Conservation (phyloP, 805 yeast species). For the Kodamaea kaohsiungensis region DNA sequence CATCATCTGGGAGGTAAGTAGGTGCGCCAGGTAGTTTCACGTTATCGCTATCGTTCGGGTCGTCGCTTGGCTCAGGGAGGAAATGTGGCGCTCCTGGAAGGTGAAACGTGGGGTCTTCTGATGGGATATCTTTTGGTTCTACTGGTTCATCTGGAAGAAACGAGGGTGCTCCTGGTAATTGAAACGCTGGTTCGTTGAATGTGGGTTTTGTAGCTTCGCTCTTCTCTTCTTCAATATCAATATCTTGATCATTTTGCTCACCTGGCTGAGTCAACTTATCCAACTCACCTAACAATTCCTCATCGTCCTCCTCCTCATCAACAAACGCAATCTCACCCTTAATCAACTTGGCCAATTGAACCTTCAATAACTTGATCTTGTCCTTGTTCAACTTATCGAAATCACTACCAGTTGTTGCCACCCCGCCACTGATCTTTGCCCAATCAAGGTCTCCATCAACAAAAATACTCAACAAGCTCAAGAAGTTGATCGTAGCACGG, state of each 20-base stretch:
- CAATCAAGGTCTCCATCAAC: slow-evolving; percentile 31
- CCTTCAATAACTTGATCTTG: slow-evolving; percentile 38
- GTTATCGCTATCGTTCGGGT: slow-evolving; percentile 31
- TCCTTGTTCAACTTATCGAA: slow-evolving; percentile 31
- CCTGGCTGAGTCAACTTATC: slow-evolving; percentile 10
- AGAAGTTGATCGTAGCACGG: slow-evolving; percentile 37
- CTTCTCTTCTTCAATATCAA: neutral
- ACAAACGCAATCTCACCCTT: slow-evolving; percentile 35
- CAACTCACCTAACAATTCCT: slow-evolving; percentile 29
- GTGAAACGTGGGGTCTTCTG: neutral
- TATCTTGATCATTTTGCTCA: neutral
- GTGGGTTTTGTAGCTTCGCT: neutral
- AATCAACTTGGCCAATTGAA: slow-evolving; percentile 37
- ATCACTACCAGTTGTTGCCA: slow-evolving; percentile 22
- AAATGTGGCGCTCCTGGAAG: slow-evolving; percentile 44
- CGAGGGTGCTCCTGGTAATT: slow-evolving; percentile 24
- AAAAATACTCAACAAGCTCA: slow-evolving; percentile 30
- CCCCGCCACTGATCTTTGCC: slow-evolving; percentile 36
- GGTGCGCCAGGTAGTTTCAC: slow-evolving; percentile 46
- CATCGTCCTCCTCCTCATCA: slow-evolving; percentile 25
- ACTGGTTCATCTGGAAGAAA: slow-evolving; percentile 1
- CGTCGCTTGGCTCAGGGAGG: slow-evolving; percentile 26
- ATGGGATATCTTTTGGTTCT: neutral
- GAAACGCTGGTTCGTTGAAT: neutral
- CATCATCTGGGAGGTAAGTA: slow-evolving; percentile 41